A percentile compares a stretch with the other conserved stretches of the same genome.
These are phyloP conservation scores for Melanomma pulvis-pyrius DNA, from an alignment of 495 filamentous ascomycete species.

Conservation along the genomic window DNA sequence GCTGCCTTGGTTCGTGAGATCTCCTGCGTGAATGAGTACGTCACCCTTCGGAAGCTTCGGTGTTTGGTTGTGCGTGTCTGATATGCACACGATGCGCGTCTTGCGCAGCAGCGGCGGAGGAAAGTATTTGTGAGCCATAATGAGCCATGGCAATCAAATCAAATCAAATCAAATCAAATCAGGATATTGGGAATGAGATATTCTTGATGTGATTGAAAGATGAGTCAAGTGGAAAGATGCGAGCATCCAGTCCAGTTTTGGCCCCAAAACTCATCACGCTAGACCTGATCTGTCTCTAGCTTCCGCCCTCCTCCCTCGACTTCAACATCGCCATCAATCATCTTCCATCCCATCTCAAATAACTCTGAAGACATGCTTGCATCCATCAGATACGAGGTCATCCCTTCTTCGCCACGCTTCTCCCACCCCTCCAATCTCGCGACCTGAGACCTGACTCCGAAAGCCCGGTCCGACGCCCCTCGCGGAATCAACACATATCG, in stretches of 20 bases:
- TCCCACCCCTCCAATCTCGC: not conserved
- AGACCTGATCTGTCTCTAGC: not conserved
- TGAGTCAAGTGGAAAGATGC: not conserved
- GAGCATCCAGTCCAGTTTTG: not conserved
- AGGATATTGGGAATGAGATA: not conserved
- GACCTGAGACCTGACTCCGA: not conserved
- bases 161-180: too few species aligned
- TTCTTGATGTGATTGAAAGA: not conserved
- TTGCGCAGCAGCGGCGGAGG: slow-evolving; percentile 42
- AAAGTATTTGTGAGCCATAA: not conserved
- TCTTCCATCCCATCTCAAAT: not conserved
- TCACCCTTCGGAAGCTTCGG: slow-evolving; percentile 62
- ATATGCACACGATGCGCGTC: slow-evolving; percentile 63
- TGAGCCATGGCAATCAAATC: not conserved
- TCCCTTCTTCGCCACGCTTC: not conserved
- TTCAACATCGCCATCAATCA: not conserved
- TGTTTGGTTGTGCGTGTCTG: slow-evolving; percentile 62
- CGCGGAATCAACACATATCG: not conserved
- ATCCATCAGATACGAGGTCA: not conserved
- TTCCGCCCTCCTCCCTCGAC: not conserved
- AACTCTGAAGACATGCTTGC: not conserved
- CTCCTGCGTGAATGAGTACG: slow-evolving; percentile 64
- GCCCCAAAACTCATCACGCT: not conserved
- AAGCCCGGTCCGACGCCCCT: not conserved
- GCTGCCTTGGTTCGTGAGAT: slow-evolving; percentile 62